Base-by-base conservation (phyloP, 208 protist species). In the Sergeia podlipaevii region DNA sequence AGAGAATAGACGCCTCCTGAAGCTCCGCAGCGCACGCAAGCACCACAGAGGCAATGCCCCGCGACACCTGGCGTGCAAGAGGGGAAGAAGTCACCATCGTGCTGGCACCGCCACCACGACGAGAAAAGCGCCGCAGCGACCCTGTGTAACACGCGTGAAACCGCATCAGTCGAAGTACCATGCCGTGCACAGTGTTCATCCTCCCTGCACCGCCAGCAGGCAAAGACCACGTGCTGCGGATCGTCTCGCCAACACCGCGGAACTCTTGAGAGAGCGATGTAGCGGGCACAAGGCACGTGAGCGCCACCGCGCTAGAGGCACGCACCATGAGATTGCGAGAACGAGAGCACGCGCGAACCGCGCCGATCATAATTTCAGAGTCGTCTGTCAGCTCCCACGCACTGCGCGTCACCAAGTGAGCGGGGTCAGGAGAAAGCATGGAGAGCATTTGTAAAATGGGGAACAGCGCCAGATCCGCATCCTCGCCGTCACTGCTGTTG, bases 361-460 rank as follows among this genome's bases (percentile, higher is more conserved):
- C 75, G 17, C 68, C 61, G 4, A 85, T 70, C 65, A 92, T 79
- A 13, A 46, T 56, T 18, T 54, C 53, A 32, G 65, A 45, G 32
- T 71, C 55, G 39, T 77, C 66, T 34, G 5, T 17, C 38, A 41
- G 5, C 5, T 44, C 15, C 2, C 38, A 4, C 5, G 4, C 27
- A 18, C 10, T 21, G 42, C 50, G n/a, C 61, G 63, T 61, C 0
- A 64, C 30, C 3, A 73, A 1, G 57, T 82, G 66, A 21, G 81
- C 65, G 6, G 85, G 77, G 54, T 95, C 84, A 7, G 88, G 92
- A 3, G 76, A 77, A 20, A 97, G 76, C 81, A 94, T 89, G 0
- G 88, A 96, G 29, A 97, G 74, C 60, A 97, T 79, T 53, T 96
- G 84, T 36, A 97, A 65, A 10, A 96, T 66, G 10, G 93, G 93